These are phyloP conservation scores for Colletotrichum truncatum DNA, from an alignment of 2,329 filamentous ascomycete species.

Conservation along the genomic window DNA sequence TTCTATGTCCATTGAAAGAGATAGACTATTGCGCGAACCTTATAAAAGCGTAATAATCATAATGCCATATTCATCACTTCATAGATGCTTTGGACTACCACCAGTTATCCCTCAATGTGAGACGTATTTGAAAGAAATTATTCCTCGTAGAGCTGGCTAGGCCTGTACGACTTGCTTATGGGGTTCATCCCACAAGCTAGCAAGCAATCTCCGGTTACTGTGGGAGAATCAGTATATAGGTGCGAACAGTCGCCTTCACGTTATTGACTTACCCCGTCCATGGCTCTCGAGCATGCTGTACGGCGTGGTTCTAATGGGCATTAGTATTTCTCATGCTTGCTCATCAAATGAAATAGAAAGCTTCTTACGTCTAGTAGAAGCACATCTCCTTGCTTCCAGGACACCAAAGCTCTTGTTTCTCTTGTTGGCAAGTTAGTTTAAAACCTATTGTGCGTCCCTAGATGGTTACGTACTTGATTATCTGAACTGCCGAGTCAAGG, in stretches of 20 bases:
- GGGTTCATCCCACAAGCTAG: conserved; percentile 35
- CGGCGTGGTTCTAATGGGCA: conserved; percentile 33
- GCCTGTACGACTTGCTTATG: not conserved
- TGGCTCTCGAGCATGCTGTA: conserved; percentile 36
- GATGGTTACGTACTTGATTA: conserved; percentile 27
- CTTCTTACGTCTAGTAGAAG: conserved; percentile 35
- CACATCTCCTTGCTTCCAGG: conserved; percentile 34
- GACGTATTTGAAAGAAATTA: too few relatives aligned
- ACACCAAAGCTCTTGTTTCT: conserved; percentile 30
- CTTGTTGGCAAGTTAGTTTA: not conserved
- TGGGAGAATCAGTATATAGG: not conserved
- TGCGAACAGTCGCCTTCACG: too few relatives aligned
- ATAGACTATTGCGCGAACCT: too few relatives aligned
- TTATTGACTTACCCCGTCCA: conserved; percentile 34
- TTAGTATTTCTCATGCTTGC: not conserved
- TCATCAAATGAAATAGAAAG: not conserved
- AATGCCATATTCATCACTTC: too few relatives aligned
- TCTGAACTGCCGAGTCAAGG: conserved; percentile 35
- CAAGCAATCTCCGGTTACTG: conserved; percentile 29
- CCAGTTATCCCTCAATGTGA: not conserved
- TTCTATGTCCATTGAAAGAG: too few relatives aligned
- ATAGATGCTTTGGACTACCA: too few relatives aligned
- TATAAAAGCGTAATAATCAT: too few relatives aligned
- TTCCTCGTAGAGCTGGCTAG: not conserved
- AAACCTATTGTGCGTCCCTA: not conserved